phyloP scores from a whole-genome alignment of 352 stramenopile genomes.

The Phytopythium helicoides region DNA sequence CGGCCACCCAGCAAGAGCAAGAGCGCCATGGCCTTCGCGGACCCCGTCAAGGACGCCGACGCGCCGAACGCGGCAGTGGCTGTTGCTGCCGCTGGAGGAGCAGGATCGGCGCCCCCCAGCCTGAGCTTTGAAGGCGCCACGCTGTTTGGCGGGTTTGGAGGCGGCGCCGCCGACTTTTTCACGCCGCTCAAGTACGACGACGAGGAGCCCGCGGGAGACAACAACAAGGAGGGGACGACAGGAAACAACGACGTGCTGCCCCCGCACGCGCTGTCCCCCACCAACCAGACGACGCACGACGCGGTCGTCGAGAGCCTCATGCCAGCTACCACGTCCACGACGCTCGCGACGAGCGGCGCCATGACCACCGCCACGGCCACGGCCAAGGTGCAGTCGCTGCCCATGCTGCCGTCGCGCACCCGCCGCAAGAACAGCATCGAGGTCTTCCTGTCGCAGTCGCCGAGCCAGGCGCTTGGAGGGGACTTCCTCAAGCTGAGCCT shows the following conservation, averaged over 20 bases:
- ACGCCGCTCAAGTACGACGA: conserved; percentile 44
- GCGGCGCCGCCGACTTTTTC: conserved; percentile 41
- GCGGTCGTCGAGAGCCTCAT: neutral
- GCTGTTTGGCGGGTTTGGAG: conserved; percentile 42
- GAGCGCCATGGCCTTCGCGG: conserved; percentile 7
- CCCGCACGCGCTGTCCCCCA: conserved; percentile 27
- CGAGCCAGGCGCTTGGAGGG: conserved; percentile 69
- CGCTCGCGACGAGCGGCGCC: too few species aligned
- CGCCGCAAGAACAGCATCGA: conserved; percentile 86
- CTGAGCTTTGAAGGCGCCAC: conserved; percentile 43
- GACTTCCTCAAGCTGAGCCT: conserved; percentile 75
- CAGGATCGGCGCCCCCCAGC: conserved; percentile 9
- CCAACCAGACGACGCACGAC: conserved; percentile 45
- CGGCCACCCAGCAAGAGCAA: conserved; percentile 5
- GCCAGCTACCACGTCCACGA: too few species aligned
- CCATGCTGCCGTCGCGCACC: conserved; percentile 28
- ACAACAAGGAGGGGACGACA: neutral
- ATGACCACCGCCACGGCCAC: conserved; percentile 5
- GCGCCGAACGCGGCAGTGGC: neutral
- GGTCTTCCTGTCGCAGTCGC: conserved; percentile 86
- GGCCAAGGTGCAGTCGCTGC: conserved; percentile 18
- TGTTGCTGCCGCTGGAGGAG: too few species aligned
- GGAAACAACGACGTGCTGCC: conserved; percentile 36
- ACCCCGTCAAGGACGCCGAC: neutral
- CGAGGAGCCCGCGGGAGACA: conserved; percentile 1